These are phyloP conservation scores for Filobasidium floriforme DNA, from an alignment of 768 basidiomycete genomes.

Conservation along the genomic window DNA sequence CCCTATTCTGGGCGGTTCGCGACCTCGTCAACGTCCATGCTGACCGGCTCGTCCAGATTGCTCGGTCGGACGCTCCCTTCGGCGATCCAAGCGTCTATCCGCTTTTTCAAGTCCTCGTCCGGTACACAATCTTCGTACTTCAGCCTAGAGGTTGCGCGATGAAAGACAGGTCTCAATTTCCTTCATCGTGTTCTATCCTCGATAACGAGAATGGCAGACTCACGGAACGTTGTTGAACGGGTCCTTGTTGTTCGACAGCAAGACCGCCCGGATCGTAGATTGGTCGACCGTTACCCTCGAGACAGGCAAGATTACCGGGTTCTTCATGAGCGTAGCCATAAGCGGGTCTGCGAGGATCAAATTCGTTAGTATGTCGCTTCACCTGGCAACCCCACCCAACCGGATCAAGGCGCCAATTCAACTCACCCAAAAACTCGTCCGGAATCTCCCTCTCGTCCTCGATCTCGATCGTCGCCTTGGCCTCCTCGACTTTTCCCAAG, in stretches of 20 bases:
- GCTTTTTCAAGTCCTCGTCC: slow-evolving; percentile 65
- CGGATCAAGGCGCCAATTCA: background rate
- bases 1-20: background rate
- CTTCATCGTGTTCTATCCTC: slow-evolving; percentile 4
- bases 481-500: slow-evolving; percentile 73
- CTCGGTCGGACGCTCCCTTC: slow-evolving; percentile 47
- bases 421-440: slow-evolving; percentile 84
- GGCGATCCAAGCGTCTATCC: slow-evolving; percentile 63
- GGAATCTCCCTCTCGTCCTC: slow-evolving; percentile 85
- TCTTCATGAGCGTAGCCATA: slow-evolving; percentile 86
- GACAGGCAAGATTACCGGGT: slow-evolving; percentile 83
- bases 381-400: background rate
- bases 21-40: slow-evolving; percentile 7
- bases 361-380: slow-evolving; percentile 12
- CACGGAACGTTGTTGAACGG: slow-evolving; percentile 93
- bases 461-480: slow-evolving; percentile 61
- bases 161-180: background rate
- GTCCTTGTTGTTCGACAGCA: slow-evolving; percentile 82
- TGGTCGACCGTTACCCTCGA: slow-evolving; percentile 74
- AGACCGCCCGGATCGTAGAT: slow-evolving; percentile 86
- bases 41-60: background rate
- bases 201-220: slow-evolving; percentile 32
- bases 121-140: slow-evolving; percentile 38
- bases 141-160: slow-evolving; percentile 25
- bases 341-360: slow-evolving; percentile 59